Conservation (phyloP, 345 rosid species). For the Pugionium cornutum region DNA sequence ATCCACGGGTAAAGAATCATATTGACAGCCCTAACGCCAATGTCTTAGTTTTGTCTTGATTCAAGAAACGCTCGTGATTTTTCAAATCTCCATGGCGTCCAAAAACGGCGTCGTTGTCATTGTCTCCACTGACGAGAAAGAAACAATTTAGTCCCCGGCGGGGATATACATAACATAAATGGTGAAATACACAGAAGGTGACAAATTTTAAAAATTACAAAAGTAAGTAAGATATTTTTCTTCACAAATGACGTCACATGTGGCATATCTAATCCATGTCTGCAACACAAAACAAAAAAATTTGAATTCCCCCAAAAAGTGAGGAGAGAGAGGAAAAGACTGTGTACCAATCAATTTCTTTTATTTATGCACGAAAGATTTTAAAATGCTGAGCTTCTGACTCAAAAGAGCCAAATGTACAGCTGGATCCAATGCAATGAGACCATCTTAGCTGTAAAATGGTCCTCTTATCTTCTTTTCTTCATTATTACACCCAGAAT, state of each 20-base stretch:
- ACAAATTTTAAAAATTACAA: conserved; percentile 11
- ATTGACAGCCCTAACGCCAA: not conserved
- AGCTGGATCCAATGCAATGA: conserved; percentile 40
- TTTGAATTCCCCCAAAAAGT: conserved; percentile 43
- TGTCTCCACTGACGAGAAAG: conserved; percentile 24
- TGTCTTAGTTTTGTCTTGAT: conserved; percentile 26
- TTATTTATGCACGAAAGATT: not conserved
- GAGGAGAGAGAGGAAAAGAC: conserved; percentile 32
- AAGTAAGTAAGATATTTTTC: conserved; percentile 22
- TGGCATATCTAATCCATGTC: conserved; percentile 41
- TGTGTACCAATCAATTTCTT: conserved; percentile 31
- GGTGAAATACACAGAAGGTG: conserved; percentile 12
- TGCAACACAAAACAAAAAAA: conserved; percentile 32
- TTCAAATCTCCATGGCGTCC: not conserved
- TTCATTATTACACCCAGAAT: conserved; percentile 33
- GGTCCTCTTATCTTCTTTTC: conserved; percentile 28
- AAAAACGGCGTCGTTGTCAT: conserved; percentile 28
- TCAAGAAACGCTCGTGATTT: conserved; percentile 35
- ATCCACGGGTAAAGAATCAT: too few species aligned
- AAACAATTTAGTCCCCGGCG: conserved; percentile 27
- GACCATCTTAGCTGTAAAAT: conserved; percentile 44
- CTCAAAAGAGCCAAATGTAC: conserved; percentile 36
- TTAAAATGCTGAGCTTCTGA: conserved; percentile 31
- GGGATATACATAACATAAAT: conserved; percentile 8
- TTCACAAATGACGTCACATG: conserved; percentile 32